Evolutionary conservation across 2,329 filamentous ascomycete genomes (phyloP).

Genomic region (Fusarium sterilihyphosum): DNA sequence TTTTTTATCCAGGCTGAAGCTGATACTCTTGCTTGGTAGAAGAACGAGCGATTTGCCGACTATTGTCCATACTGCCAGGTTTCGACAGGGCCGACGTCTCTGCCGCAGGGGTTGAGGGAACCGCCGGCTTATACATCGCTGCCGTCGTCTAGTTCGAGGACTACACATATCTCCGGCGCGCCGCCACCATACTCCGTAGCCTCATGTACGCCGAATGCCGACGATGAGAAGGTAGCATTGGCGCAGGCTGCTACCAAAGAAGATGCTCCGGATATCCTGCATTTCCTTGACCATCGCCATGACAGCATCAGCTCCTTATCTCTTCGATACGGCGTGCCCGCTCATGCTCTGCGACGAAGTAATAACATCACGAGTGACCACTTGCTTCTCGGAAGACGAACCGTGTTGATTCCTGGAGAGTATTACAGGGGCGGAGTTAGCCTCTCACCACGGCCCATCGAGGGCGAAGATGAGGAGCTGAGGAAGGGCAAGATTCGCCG

Average conservation of each 20-base stretch:
- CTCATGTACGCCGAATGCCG: not conserved
- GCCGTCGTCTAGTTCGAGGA: slow-evolving; percentile 42
- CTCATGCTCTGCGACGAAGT: slow-evolving; percentile 67
- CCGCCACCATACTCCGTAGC: slow-evolving; percentile 54
- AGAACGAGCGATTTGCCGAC: slow-evolving; percentile 73
- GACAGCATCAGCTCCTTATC: slow-evolving; percentile 76
- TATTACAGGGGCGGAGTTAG: slow-evolving; percentile 74
- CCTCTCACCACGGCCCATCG: slow-evolving; percentile 75
- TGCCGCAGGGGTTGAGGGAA: slow-evolving; percentile 71
- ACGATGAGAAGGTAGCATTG: slow-evolving; percentile 41
- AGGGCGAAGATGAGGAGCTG: slow-evolving; percentile 77
- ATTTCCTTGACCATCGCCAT: slow-evolving; percentile 76
- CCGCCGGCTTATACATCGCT: slow-evolving; percentile 71
- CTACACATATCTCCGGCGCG: slow-evolving; percentile 41
- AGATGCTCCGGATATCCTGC: slow-evolving; percentile 71
- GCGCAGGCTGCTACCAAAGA: slow-evolving; percentile 46
- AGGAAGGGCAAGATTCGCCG: slow-evolving; percentile 76
- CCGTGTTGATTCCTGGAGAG: slow-evolving; percentile 75
- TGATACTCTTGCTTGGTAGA: slow-evolving; percentile 48
- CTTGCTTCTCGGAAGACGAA: slow-evolving; percentile 73
- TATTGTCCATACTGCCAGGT: slow-evolving; percentile 83
- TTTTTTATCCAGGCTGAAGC: not conserved
- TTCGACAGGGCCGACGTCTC: slow-evolving; percentile 64
- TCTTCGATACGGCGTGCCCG: slow-evolving; percentile 76
- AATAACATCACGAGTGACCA: slow-evolving; percentile 80